A percentile compares a stretch with the other conserved stretches of the same genome.
These are phyloP conservation scores for Turritis glabra DNA, from an alignment of 345 rosid genomes.

Conservation along the genomic window DNA sequence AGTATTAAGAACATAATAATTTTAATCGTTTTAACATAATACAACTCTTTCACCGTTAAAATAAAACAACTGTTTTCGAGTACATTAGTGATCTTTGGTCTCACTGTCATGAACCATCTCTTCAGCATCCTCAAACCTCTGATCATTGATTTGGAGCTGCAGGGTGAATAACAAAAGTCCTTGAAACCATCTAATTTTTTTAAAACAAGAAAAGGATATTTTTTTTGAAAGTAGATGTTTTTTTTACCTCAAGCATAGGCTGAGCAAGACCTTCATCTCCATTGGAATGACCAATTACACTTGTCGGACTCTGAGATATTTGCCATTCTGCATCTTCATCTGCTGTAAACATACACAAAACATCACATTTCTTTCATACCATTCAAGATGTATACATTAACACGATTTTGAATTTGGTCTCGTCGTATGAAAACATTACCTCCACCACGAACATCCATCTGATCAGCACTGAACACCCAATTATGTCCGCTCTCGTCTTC, in stretches of 20 bases:
- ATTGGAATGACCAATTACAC: slow-evolving; percentile 78
- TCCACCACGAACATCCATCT: slow-evolving; percentile 47
- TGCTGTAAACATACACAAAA: slow-evolving; percentile 26
- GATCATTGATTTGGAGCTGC: slow-evolving; percentile 87
- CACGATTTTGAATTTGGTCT: not conserved
- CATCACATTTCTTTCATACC: not conserved
- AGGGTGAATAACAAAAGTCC: not conserved
- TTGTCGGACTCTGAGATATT: slow-evolving; percentile 51
- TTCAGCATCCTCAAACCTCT: slow-evolving; percentile 92
- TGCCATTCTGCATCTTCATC: slow-evolving; percentile 59
- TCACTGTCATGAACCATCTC: slow-evolving; percentile 64
- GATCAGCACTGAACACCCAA: slow-evolving; percentile 90
- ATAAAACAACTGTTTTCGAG: not conserved
- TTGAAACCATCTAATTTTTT: not conserved
- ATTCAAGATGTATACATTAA: not conserved
- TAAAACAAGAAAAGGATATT: not conserved
- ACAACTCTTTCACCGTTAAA: not conserved
- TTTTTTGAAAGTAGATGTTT: not conserved
- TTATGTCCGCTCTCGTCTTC: slow-evolving; percentile 60
- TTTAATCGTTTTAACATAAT: not conserved
- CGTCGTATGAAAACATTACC: slow-evolving; percentile 41
- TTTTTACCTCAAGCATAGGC: slow-evolving; percentile 67
- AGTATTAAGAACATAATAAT: not conserved
- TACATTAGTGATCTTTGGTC: slow-evolving; percentile 19
- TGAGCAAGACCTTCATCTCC: slow-evolving; percentile 70